Percentiles rank a stretch among this genome's conserved stretches.
Conservation (phyloP, 1,284 basidiomycete species). For the Stygiomarasmius scandens region DNA sequence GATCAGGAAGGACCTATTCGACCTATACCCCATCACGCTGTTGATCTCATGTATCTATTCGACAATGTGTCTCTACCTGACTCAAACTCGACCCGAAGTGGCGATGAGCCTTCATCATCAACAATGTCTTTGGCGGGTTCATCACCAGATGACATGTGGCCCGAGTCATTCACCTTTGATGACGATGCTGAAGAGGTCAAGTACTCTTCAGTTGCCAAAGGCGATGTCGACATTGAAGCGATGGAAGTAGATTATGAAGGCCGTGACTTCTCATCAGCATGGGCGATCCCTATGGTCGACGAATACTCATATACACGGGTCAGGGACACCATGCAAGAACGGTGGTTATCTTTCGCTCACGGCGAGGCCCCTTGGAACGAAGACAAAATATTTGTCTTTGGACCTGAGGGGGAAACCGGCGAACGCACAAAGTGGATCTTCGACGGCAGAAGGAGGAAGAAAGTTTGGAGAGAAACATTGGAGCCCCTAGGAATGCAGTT, state of each 20-base stretch:
- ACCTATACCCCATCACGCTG: slow-evolving; percentile 64
- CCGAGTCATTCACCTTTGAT: slow-evolving; percentile 38
- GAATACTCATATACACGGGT: slow-evolving; percentile 65
- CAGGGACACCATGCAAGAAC: slow-evolving; percentile 66
- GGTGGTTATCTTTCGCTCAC: slow-evolving; percentile 74
- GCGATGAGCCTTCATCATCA: slow-evolving; percentile 52
- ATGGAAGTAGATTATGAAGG: slow-evolving; percentile 15
- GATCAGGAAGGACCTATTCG: slow-evolving; percentile 73
- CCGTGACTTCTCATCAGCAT: slow-evolving; percentile 18
- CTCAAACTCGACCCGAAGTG: slow-evolving; percentile 27
- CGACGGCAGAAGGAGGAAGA: slow-evolving; percentile 46
- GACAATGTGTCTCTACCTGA: slow-evolving; percentile 56
- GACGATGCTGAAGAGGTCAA: slow-evolving; percentile 34
- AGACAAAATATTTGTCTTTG: slow-evolving; percentile 73
- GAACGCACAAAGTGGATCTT: slow-evolving; percentile 61
- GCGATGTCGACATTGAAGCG: slow-evolving; percentile 17
- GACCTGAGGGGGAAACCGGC: slow-evolving; percentile 69
- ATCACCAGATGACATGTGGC: slow-evolving; percentile 26
- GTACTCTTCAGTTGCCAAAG: slow-evolving; percentile 23
- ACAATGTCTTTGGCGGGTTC: slow-evolving; percentile 7
- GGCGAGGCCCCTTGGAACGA: slow-evolving; percentile 71
- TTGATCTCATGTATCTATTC: slow-evolving; percentile 75
- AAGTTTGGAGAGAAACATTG: slow-evolving; percentile 63
- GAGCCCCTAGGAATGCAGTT: slow-evolving; percentile 65
- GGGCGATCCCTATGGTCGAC: slow-evolving; percentile 47